Evolutionary conservation across 2,329 filamentous ascomycete species (phyloP), one percentile per base, ranked within the genome.

Genomic region (Acrodontium crateriforme): DNA sequence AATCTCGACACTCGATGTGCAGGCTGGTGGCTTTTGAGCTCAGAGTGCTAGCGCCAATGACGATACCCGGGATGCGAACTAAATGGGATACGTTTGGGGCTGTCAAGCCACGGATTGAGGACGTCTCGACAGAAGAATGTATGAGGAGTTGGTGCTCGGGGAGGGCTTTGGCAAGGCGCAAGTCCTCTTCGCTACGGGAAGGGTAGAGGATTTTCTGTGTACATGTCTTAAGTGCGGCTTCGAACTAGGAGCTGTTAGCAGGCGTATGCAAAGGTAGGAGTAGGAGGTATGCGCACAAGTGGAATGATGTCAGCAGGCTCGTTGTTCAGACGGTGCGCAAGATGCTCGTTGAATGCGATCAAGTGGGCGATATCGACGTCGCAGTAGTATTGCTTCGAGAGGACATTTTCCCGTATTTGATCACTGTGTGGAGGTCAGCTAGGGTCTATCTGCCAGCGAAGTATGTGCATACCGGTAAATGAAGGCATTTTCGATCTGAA

Each of bases 61-160:
- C 83, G 40, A 98, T 98, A 27, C 89, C 91, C 1, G 89, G 89
- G 32, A 98, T 92, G 31, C 87, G 74, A 20, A 98, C 87, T n/a
- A 98, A 76, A 43, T 84, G 77, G 4, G 87, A 84, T 42, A 98
- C 91, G 38, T 83, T 87, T 38, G 80, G 78, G 6, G 89, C 91
- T 45, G 91, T 89, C 20, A 98, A 70, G 42, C 94, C 84, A 40
- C 89, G 79, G 45, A 98, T 95, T 0, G 87, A 89, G 16, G 85
- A 83, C 53, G 91, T 76, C 28, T 87, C 78, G 39, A 84, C 84
- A 33, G 76, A 81, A 28, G 89, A 95, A 57, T 95, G 85, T 26
- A 98, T 73, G 31, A 98, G 78, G 16, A 98, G 73, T 56, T 98
- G 89, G 54, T 95, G 87, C 45, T 91, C 75, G 3, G 87, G 89